These are phyloP conservation scores for Lyophyllum atratum DNA, from an alignment of 768 basidiomycete genomes.

Conservation along the genomic window DNA sequence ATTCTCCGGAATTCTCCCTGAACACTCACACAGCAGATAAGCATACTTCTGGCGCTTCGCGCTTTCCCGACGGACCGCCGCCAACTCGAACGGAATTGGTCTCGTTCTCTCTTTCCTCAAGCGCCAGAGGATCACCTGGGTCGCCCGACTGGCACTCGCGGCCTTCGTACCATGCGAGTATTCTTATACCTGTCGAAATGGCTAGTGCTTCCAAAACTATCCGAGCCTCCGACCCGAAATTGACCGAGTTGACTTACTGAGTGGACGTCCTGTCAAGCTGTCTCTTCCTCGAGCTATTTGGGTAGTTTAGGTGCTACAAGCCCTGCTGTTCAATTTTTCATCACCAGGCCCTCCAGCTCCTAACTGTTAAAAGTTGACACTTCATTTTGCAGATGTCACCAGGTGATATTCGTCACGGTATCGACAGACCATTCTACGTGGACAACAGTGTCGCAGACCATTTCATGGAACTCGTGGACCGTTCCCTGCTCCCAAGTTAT, in stretches of 20 bases:
- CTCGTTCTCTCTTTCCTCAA: background rate
- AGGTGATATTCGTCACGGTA: background rate
- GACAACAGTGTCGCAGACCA: background rate
- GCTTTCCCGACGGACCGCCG: background rate
- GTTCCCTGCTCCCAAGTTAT: background rate
- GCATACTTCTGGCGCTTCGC: background rate
- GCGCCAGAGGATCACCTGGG: background rate
- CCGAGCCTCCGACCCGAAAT: constrained; percentile 7
- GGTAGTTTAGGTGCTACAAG: background rate
- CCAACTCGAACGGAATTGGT: background rate
- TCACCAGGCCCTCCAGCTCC: background rate
- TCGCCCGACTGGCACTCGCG: background rate
- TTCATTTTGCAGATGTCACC: background rate
- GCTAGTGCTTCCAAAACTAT: background rate
- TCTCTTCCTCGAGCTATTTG: background rate
- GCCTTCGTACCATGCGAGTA: background rate
- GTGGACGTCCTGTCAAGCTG: background rate
- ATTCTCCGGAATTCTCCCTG: background rate
- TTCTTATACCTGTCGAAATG: background rate
- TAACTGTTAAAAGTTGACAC: background rate
- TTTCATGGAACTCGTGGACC: background rate
- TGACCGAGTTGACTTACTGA: background rate
- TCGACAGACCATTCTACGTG: background rate
- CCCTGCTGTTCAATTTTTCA: background rate
- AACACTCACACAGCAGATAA: background rate